Evolutionary conservation across 2,329 filamentous ascomycete species (phyloP).

Genomic region (Cadophora gregata): DNA sequence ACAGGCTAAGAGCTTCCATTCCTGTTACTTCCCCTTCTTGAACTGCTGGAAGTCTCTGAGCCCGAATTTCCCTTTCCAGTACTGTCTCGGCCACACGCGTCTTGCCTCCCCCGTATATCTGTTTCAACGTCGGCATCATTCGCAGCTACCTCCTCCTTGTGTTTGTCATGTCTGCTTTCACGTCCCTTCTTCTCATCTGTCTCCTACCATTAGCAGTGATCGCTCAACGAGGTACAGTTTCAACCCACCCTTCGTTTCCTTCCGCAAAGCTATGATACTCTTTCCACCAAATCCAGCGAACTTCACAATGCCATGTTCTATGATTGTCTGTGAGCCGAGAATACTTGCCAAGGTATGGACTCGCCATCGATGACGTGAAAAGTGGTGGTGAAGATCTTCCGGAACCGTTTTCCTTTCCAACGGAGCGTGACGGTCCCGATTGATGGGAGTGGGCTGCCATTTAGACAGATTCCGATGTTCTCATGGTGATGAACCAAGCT

Average conservation of each 20-base stretch:
- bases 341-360: conserved; percentile 29
- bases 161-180: conserved; percentile 10
- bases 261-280: conserved; percentile 20
- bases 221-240: too few relatives aligned
- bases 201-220: background rate
- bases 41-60: background rate
- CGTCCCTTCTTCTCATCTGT: conserved; percentile 14
- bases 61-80: background rate
- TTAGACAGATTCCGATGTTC: conserved; percentile 26
- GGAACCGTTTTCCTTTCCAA: conserved; percentile 30
- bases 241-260: conserved; percentile 24
- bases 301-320: conserved; percentile 25
- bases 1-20: background rate
- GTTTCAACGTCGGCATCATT: conserved; percentile 26
- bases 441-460: conserved; percentile 24
- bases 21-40: conserved; percentile 1
- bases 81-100: conserved; percentile 8
- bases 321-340: conserved; percentile 27
- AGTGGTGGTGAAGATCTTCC: conserved; percentile 30
- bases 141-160: conserved; percentile 11
- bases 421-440: conserved; percentile 26
- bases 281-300: conserved; percentile 27
- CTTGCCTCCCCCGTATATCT: conserved; percentile 21
- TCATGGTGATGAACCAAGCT: conserved; percentile 13
- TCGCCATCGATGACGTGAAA: conserved; percentile 28